Base-by-base conservation (phyloP, 208 protist species). In the Wallacemonas sp. region DNA sequence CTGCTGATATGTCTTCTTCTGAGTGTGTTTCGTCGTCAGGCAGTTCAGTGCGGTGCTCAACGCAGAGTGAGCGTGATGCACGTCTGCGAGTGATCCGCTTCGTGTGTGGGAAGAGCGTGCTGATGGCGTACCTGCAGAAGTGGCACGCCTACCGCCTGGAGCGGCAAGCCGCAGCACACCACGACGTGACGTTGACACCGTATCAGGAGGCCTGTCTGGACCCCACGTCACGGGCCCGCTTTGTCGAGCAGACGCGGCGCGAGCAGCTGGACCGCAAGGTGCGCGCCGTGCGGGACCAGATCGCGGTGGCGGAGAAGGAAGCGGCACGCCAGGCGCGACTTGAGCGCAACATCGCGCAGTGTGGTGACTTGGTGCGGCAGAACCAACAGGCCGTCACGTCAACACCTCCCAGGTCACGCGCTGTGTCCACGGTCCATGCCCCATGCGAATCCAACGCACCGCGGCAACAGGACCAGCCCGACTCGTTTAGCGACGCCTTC, bases 141-240 rank as follows among this genome's bases (percentile, higher is more conserved):
- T 19, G 9, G 29, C n/a, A 12, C 1, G 29, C 26, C 21, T 58
- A 39, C 23, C 52, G 26, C 17, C 30, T 26, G 5, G 1, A 41
- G 23, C 4, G 23, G 23, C 52, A 58, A 17, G 2, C 29, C 32
- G 24, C 29, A 14, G 52, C 26, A n/a, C 17, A 2, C n/a, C 6
- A 6, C 2, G 14, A 41, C 6, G 29, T 58, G 9, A 14, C 17
- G 29, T 29, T 58, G 29, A 58, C 52, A 39, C 30, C 32, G 4
- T 58, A 58, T 27, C 52, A 58, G 52, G 32, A 33, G 30, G 26
- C 32, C 2, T 58, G 52, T 29, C 52, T 58, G 16, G 52, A 58
- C n/a, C 1, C 14, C 12, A 14, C 26, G 5, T 34, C 52, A 2
- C 52, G 52, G 5, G n/a, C n/a, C 6, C 26, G 52, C 30, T 58